phyloP scores from a whole-genome alignment of 2,329 filamentous ascomycete genomes.

The Leptodontidium sp. region DNA sequence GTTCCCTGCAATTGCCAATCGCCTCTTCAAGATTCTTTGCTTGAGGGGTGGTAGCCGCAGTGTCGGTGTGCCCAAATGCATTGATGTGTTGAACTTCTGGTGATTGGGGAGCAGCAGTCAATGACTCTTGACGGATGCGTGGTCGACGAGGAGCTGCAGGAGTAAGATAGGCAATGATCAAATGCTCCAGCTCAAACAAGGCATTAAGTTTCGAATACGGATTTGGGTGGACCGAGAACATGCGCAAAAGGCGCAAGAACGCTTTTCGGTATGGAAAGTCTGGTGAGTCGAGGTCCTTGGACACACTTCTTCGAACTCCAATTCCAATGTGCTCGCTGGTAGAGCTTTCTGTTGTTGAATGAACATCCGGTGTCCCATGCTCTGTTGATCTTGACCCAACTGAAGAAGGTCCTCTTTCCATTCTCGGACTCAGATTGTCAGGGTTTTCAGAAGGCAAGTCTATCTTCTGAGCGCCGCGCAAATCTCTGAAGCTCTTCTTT shows the following conservation, averaged over 20 bases:
- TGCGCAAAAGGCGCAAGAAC: slow-evolving; percentile 80
- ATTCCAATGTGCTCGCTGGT: slow-evolving; percentile 39
- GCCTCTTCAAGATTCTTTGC: slow-evolving; percentile 67
- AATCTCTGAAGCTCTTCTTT: slow-evolving; percentile 73
- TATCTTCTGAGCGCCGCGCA: slow-evolving; percentile 60
- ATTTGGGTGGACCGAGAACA: slow-evolving; percentile 89
- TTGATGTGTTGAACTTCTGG: slow-evolving; percentile 53
- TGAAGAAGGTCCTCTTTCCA: slow-evolving; percentile 40
- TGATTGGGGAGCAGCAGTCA: slow-evolving; percentile 61
- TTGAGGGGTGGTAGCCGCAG: slow-evolving; percentile 43
- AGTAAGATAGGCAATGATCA: slow-evolving; percentile 79
- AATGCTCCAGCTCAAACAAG: slow-evolving; percentile 81
- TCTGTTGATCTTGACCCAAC: slow-evolving; percentile 37
- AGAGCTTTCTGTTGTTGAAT: slow-evolving; percentile 42
- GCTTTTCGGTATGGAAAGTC: slow-evolving; percentile 84
- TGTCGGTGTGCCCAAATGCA: slow-evolving; percentile 43
- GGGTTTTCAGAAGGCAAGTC: slow-evolving; percentile 38
- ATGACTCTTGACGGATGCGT: slow-evolving; percentile 41
- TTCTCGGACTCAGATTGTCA: slow-evolving; percentile 36
- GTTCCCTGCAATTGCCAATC: slow-evolving; percentile 74
- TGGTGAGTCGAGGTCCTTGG: slow-evolving; percentile 44
- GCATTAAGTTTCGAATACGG: slow-evolving; percentile 86
- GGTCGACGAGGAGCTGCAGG: slow-evolving; percentile 54
- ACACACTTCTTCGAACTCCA: slow-evolving; percentile 35
- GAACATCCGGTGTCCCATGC: slow-evolving; percentile 34